Evolutionary conservation across 345 rosid species (phyloP).

Genomic region (Clarkia xantiana): DNA sequence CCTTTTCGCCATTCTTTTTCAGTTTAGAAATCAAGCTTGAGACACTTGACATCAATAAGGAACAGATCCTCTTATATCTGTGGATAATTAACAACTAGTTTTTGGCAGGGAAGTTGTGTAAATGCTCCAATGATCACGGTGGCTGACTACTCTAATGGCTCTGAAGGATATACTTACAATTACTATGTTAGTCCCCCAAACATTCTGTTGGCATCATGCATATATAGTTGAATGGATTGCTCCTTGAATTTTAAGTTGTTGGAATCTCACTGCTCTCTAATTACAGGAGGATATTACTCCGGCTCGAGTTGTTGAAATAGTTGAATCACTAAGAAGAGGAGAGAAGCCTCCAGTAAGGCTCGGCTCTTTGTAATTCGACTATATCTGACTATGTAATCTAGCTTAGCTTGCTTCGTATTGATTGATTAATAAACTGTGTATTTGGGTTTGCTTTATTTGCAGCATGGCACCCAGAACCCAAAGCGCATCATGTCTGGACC

Average conservation of each 20-base stretch:
- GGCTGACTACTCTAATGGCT: slow-evolving; percentile 88
- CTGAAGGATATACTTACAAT: slow-evolving; percentile 88
- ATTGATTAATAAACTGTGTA: too few relatives aligned
- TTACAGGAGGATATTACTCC: slow-evolving; percentile 94
- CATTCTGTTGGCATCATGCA: slow-evolving; percentile 2
- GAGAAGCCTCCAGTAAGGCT: slow-evolving; percentile 76
- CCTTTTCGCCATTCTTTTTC: neutral
- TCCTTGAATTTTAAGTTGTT: too few relatives aligned
- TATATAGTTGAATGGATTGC: too few relatives aligned
- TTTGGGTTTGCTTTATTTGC: slow-evolving; percentile 3
- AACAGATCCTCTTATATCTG: neutral
- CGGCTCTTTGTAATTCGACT: slow-evolving; percentile 6
- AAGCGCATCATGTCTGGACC: slow-evolving; percentile 74
- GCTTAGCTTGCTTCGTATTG: neutral
- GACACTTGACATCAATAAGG: neutral
- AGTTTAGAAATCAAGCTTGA: neutral
- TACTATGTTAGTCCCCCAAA: slow-evolving; percentile 49
- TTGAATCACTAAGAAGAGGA: slow-evolving; percentile 75
- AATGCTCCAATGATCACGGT: slow-evolving; percentile 99
- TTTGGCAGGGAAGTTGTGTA: slow-evolving; percentile 86
- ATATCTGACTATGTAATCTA: too few relatives aligned
- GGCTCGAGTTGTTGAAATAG: slow-evolving; percentile 73
- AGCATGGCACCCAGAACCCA: slow-evolving; percentile 93
- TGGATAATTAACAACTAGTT: neutral
- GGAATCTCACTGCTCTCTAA: neutral